Conservation (phyloP, 2,329 filamentous ascomycete species). For the Calonectria ilicicola region DNA sequence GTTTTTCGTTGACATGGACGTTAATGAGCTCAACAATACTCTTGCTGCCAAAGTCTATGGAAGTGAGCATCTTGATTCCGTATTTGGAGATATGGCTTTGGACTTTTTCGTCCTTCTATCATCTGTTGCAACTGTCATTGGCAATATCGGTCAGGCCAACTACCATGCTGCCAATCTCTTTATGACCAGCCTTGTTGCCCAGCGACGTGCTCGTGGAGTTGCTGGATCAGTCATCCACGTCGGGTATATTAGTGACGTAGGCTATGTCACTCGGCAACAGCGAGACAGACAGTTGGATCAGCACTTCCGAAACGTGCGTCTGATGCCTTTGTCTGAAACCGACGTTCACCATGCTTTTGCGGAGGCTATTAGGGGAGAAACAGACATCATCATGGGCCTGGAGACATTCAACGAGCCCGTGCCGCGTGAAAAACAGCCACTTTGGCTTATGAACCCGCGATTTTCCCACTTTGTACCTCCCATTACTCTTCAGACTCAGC, state of each 20-base stretch:
- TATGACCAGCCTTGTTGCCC: constrained; percentile 50
- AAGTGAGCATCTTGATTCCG: constrained; percentile 44
- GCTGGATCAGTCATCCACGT: constrained; percentile 53
- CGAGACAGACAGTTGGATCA: constrained; percentile 19
- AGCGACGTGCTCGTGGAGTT: constrained; percentile 51
- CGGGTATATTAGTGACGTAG: constrained; percentile 52
- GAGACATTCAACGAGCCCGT: constrained; percentile 21
- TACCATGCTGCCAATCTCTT: constrained; percentile 59
- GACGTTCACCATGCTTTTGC: constrained; percentile 50
- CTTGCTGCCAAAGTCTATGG: constrained; percentile 50
- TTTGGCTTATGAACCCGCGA: constrained; percentile 21
- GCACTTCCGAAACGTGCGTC: constrained; percentile 17
- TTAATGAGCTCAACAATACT: constrained; percentile 33
- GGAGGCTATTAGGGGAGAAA: constrained; percentile 41
- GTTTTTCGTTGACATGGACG: constrained; percentile 36
- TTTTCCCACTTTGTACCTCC: constrained; percentile 23
- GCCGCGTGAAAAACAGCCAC: constrained; percentile 15
- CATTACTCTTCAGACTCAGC: constrained; percentile 8
- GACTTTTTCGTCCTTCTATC: constrained; percentile 53
- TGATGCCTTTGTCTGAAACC: constrained; percentile 33
- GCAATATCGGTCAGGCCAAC: constrained; percentile 53
- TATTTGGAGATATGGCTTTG: constrained; percentile 43
- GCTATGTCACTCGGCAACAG: constrained; percentile 48
- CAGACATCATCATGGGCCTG: constrained; percentile 31
- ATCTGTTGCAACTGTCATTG: constrained; percentile 43